Evolutionary conservation across 2,329 filamentous ascomycete species (phyloP), one percentile per base, ranked within the genome.

Genomic region (Arthrinium puccinioides): DNA sequence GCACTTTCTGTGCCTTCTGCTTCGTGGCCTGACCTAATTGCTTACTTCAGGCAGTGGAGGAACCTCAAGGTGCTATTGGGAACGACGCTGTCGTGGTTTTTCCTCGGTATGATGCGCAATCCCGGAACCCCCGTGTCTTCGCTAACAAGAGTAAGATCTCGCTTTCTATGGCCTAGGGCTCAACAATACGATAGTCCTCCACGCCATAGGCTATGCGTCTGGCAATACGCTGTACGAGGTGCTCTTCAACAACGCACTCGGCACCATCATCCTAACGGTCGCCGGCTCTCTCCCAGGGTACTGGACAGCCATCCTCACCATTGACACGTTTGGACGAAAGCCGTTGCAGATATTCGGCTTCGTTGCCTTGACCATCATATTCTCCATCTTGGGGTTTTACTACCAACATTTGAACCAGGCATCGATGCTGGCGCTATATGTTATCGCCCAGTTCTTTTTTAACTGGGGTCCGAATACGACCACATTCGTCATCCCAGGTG

Each of bases 51-150:
- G 9, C 69, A 81, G 53, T 82, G 83, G 77, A 74, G 70, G 51
- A 79, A 89, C 48, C 70, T 76, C 33, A 84, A 80, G 59, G 68
- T 86, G 28, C 71, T 90, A 1, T 61, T 89, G 31, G 85, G 84
- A 23, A 90, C 85, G 11, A 84, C 84, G 1, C 65, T 83, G 32
- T 88, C 84, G 0, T 90, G 86, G 85, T 89, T 90, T 62, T 81
- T 89, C 49, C 66, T 90, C n/a, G 36, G 69, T 72, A 49, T 31
- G 64, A 14, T 11, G 25, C 10, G 3, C 25, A 14, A n/a, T 13
- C 25, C 10, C 25, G 25, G 25, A 27, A n/a, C n/a, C 9, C 27
- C 24, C 15, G 6, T 21, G n/a, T 10, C 10, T 15, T 24, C 10
- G 5, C 13, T 11, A 32, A 32, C 2, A 25, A 2, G 18, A 2